Evolutionary conservation across 169 alveolate species (phyloP), one percentile per base, ranked within the genome.

Genomic region (Plasmodium malariae): DNA sequence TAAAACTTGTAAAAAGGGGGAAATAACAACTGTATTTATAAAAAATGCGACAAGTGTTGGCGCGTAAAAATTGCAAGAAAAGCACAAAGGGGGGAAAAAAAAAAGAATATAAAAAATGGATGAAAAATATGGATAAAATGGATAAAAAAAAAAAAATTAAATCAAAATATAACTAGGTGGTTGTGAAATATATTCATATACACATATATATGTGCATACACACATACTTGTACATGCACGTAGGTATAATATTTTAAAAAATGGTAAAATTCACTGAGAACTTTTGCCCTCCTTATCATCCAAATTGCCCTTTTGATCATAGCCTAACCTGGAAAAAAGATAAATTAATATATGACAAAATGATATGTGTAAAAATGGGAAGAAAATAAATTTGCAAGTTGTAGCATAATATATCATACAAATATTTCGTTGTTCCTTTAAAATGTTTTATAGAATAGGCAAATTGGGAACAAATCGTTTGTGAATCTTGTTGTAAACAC

Each of bases 321-420:
- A 11, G 21, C 87, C 87, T 57, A 45, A 55, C 17, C 72, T 57
- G 28, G 48, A 45, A 28, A n/a, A 73, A 45, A 14, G 12, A n/a
- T n/a, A n/a, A n/a, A n/a, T n/a, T n/a, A n/a, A n/a, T n/a, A n/a
- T n/a, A n/a, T n/a, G n/a, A n/a, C n/a, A n/a, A n/a, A n/a, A n/a
- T n/a, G n/a, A n/a, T n/a, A n/a, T n/a, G n/a, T n/a, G n/a, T n/a
- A 62, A 40, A 9, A 32, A 62, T 2, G 30, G 30, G 48, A 21
- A 67, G 43, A 67, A 17, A 48, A 55, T 19, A 55, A 67, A 67
- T 40, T 5, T 9, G 51, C n/a, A n/a, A n/a, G n/a, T n/a, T n/a
- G n/a, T n/a, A n/a, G n/a, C n/a, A n/a, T n/a, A n/a, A n/a, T n/a
- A n/a, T n/a, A n/a, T n/a, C n/a, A n/a, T n/a, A n/a, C n/a, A n/a